Percentiles rank a stretch among this genome's conserved stretches.
Evolutionary conservation across 768 basidiomycete species (phyloP).

Genomic region (Leccinellum luteum): DNA sequence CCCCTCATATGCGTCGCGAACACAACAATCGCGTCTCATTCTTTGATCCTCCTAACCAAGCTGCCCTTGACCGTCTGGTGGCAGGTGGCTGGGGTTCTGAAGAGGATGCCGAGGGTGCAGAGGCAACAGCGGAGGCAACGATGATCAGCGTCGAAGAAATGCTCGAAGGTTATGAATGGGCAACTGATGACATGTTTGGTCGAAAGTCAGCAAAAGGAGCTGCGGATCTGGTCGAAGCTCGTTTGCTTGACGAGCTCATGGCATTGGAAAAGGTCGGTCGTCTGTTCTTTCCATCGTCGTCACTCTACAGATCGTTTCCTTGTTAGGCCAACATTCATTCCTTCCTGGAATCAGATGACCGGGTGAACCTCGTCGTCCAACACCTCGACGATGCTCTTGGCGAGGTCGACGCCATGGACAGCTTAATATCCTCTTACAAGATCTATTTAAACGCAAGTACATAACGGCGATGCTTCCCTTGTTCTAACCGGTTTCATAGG

Average conservation of each 20-base stretch:
- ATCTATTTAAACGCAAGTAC: conserved; percentile 87
- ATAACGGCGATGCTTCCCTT: not conserved
- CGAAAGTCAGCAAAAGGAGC: conserved; percentile 65
- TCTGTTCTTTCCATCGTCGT: not conserved
- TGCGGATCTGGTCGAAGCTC: conserved; percentile 89
- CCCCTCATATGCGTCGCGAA: conserved; percentile 44
- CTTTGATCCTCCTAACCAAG: conserved; percentile 79
- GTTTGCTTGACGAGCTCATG: conserved; percentile 84
- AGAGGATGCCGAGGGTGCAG: conserved; percentile 56
- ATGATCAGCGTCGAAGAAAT: conserved; percentile 95
- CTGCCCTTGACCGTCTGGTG: conserved; percentile 66
- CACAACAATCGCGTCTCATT: conserved; percentile 76
- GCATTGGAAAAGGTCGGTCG: conserved; percentile 84
- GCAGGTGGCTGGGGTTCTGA: conserved; percentile 42
- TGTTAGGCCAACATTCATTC: conserved; percentile 89
- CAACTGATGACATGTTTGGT: conserved; percentile 72
- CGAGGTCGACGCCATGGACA: conserved; percentile 90
- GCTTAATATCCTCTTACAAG: conserved; percentile 88
- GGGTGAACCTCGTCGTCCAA: conserved; percentile 80
- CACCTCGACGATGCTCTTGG: conserved; percentile 85
- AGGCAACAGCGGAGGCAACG: conserved; percentile 76
- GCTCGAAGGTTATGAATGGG: conserved; percentile 98
- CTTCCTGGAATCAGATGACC: conserved; percentile 93
- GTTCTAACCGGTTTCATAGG: conserved; percentile 45
- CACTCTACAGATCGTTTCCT: not conserved